Conservation (phyloP, 352 stramenopile genomes). For the Globisporangium spinosum region DNA sequence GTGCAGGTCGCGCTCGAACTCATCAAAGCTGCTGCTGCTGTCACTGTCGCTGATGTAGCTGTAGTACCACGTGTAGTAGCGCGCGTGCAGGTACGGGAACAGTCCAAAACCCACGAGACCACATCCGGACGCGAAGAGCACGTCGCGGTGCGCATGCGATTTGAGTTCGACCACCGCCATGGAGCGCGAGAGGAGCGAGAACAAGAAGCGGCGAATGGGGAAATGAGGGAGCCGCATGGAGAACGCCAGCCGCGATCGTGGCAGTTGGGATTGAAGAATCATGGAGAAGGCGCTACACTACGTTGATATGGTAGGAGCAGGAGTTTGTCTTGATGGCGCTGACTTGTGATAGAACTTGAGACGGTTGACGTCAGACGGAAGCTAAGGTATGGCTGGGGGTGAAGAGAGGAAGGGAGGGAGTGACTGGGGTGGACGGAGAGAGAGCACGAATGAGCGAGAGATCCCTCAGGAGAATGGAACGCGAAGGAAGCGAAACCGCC, state of each 20-base stretch:
- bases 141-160: slow-evolving; percentile 20
- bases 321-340: neutral
- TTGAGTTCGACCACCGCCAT: slow-evolving; percentile 4
- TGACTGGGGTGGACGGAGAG: neutral
- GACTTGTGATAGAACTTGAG: neutral
- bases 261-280: neutral
- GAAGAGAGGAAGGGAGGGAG: neutral
- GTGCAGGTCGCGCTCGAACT: neutral
- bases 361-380: neutral
- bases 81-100: slow-evolving; percentile 25
- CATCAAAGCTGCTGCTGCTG: neutral
- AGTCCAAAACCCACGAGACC: slow-evolving; percentile 27
- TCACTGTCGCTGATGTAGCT: neutral
- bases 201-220: neutral
- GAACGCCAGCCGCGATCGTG: neutral
- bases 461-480: neutral
- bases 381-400: neutral
- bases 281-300: neutral
- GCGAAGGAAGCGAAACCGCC: neutral
- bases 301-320: neutral
- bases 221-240: neutral
- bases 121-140: slow-evolving; percentile 29
- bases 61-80: slow-evolving; percentile 2
- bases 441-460: neutral
- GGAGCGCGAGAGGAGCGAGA: neutral